phyloP scores from a whole-genome alignment of 2,329 filamentous ascomycete species.

The Eurotiales sp. region DNA sequence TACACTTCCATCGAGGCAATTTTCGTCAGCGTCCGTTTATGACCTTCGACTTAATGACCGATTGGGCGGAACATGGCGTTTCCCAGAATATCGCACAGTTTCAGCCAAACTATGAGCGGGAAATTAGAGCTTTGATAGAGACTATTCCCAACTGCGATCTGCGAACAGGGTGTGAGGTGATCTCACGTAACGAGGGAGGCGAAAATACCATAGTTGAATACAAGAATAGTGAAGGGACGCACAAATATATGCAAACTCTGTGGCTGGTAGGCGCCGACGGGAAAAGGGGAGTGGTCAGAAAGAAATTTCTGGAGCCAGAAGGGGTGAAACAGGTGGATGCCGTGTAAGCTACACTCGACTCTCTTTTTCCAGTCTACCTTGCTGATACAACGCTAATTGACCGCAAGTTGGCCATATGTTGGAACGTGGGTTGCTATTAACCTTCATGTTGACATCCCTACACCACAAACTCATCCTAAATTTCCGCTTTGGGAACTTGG shows the following conservation, averaged over 20 bases:
- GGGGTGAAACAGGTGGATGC: slow-evolving; percentile 21
- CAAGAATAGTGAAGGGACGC: background rate
- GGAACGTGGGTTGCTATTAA: slow-evolving; percentile 29
- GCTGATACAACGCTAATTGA: slow-evolving; percentile 21
- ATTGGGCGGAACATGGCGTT: too few relatives aligned
- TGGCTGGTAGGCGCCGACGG: slow-evolving; percentile 24
- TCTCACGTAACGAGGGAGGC: too few relatives aligned
- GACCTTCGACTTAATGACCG: background rate
- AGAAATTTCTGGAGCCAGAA: slow-evolving; percentile 26
- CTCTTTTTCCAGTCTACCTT: slow-evolving; percentile 21
- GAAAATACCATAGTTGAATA: background rate
- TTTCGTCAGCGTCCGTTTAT: background rate
- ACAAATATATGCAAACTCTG: background rate
- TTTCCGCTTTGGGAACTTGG: slow-evolving; percentile 27
- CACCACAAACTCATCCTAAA: slow-evolving; percentile 23
- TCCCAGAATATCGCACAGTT: too few relatives aligned
- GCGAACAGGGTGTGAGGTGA: too few relatives aligned
- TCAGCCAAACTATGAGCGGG: too few relatives aligned
- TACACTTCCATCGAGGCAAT: too few relatives aligned
- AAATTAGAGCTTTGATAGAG: too few relatives aligned
- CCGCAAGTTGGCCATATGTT: slow-evolving; percentile 21
- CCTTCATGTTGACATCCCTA: slow-evolving; percentile 24
- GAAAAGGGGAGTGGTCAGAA: slow-evolving; percentile 30
- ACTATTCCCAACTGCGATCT: too few relatives aligned
- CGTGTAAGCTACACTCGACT: background rate